Base-by-base conservation (phyloP, 2,329 filamentous ascomycete genomes). In the Pseudogymnoascus sp. region DNA sequence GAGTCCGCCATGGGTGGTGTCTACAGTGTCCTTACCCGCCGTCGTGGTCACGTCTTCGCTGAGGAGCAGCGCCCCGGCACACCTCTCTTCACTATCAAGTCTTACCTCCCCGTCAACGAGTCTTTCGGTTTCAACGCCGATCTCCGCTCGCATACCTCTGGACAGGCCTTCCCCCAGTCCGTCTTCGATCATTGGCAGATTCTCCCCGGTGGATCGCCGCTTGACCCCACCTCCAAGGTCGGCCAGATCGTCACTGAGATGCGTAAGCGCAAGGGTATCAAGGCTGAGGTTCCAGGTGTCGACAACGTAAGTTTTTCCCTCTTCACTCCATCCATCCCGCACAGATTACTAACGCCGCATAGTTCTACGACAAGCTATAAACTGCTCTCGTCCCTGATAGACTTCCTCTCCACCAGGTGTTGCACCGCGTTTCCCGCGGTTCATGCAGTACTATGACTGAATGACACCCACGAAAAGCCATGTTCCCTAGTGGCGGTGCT, bases 301-400 rank as follows among this genome's bases (percentile, higher is more conserved):
- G 91, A 91, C 77, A 96, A 97, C 86, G 91, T 95, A 87, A 91
- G 91, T 90, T 69, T 23, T 6, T 0, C 4, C 2, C 28, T 18
- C 36, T 2, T 40, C 6, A 40, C 25, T 7, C 28, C 38, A 31
- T 25, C 40, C 16, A 28, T 49, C 28, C 67, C 63, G 59, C 49
- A 43, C 23, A 61, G 71, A 66, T 75, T 82, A 76, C 84, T 79
- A 68, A 68, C 59, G 60, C 31, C 69, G 70, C 73, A 72, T 75
- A 96, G 90, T 96, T 96, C 89, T 96, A 96, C 82, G 92, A 97
- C 88, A 97, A 97, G 89, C 88, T 97, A 84, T 97, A 96, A 85
- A 70, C 63, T 68, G 62, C 64, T 68, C 68, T 70, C 65, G 60
- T 63, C 63, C 49, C 65, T 69, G 69, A 71, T 71, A 73, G 71